Conservation (phyloP, 2,329 filamentous ascomycete species). For the Colletotrichum plurivorum region DNA sequence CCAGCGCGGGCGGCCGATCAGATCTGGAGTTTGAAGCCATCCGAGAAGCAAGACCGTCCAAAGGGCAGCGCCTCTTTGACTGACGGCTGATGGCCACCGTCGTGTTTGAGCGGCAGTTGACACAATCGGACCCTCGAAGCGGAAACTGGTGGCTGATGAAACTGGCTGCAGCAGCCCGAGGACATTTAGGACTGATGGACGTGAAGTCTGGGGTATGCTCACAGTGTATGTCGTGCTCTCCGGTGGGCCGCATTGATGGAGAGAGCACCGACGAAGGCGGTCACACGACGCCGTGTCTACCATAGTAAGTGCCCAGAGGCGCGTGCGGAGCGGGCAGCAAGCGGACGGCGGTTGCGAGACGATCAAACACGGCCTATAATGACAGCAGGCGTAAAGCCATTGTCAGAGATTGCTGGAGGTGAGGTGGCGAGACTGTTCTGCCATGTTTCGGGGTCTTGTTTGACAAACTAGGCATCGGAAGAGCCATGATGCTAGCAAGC, state of each 20-base stretch:
- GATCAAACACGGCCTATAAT: slow-evolving; percentile 21
- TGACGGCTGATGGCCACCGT: neutral
- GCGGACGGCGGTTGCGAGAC: slow-evolving; percentile 11
- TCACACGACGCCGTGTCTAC: slow-evolving; percentile 24
- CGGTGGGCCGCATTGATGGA: slow-evolving; percentile 23
- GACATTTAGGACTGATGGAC: neutral
- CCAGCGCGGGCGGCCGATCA: no score
- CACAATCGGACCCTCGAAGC: neutral
- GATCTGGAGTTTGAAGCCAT: no score
- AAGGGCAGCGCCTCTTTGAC: neutral
- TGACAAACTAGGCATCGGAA: slow-evolving; percentile 1
- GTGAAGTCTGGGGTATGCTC: neutral
- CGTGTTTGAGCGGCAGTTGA: slow-evolving; percentile 16
- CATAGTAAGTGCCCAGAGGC: neutral
- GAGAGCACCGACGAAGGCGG: slow-evolving; percentile 27
- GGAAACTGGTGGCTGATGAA: neutral
- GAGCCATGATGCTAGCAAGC: neutral
- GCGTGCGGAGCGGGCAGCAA: neutral
- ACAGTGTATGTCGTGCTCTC: neutral
- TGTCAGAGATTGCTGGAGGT: slow-evolving; percentile 16
- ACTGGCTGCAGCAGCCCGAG: neutral
- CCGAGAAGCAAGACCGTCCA: neutral
- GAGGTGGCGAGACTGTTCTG: slow-evolving; percentile 20
- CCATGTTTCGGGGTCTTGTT: slow-evolving; percentile 26
- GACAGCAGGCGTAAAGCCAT: slow-evolving; percentile 14